Base-by-base conservation (phyloP, 257 asterid species). In the Leptodermis oblonga region DNA sequence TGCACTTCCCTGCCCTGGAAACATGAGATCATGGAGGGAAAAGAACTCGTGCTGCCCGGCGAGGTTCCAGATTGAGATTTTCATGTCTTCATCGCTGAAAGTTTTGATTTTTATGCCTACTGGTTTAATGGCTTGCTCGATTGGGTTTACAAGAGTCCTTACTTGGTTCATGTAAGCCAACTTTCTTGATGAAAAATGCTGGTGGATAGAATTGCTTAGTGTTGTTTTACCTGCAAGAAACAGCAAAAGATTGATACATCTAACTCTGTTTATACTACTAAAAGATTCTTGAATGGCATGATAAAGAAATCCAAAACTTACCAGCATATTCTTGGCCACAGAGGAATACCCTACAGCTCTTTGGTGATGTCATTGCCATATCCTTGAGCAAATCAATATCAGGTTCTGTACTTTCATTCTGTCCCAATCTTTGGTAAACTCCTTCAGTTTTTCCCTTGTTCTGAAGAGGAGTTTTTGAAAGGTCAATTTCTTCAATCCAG, bases 1-100 rank as follows among this genome's bases (percentile, higher is more conserved):
- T 48, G 95, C 89, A n/a, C 94, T 77, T 43, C 95, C 91, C 48
- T 83, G 86, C 46, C 96, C 98, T 0, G 98, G 96, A 67, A 89
- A 89, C 92, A 89, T 85, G 71, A 87, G 85, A 75, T 92, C 92
- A 26, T 89, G 96, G 53, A 86, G 81, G 1, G 92, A 78, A 64
- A 74, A 89, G 42, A 72, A 70, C 77, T 87, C 94, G 17, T 84
- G 92, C 82, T 89, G 92, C 34, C 94, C 92, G 0, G 88, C 85
- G 56, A 92, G 92, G 63, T 92, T 89, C 98, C 98, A 92, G 43
- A 86, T 71, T 0, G 96, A 87, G 72, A 92, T 85, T 73, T 83
- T 92, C 55, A 82, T 85, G 65, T 79, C 91, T 73, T 87, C 92
- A 14, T 92, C 92, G 67, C 74, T 85, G 81, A 82, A 81, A 34